Conservation (phyloP, 1,139 yeast species). For the Suhomyces taliae region DNA sequence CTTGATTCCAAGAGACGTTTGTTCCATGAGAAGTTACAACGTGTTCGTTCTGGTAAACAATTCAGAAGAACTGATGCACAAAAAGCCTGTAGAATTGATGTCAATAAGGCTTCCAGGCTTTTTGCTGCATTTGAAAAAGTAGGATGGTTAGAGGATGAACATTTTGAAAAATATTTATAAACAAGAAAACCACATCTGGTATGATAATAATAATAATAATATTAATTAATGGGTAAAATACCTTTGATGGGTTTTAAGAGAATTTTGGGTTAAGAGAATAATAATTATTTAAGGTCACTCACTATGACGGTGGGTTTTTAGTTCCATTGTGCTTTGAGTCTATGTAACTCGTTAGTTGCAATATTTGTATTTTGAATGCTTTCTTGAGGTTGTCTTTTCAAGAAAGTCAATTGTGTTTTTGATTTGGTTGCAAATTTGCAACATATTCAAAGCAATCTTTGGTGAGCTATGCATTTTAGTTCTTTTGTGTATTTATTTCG, state of each 20-base stretch:
- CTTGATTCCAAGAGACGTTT: constrained; percentile 90
- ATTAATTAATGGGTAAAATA: too few species aligned
- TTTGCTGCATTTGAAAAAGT: constrained; percentile 93
- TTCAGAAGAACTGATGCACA: constrained; percentile 97
- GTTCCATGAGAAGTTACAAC: constrained; percentile 81
- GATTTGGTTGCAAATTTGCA: constrained; percentile 2
- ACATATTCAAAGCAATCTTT: not conserved
- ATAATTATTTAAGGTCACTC: too few species aligned
- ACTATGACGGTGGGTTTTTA: too few species aligned
- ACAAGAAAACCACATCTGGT: too few species aligned
- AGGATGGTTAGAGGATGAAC: constrained; percentile 87
- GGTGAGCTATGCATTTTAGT: constrained; percentile 4
- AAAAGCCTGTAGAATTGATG: constrained; percentile 96
- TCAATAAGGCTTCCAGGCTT: constrained; percentile 89
- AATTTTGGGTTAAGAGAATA: too few species aligned
- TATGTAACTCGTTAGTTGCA: too few species aligned
- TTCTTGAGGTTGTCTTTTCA: not conserved
- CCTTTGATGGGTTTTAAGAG: too few species aligned
- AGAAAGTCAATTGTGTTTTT: not conserved
- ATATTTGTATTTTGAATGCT: too few species aligned
- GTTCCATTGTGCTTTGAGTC: too few species aligned
- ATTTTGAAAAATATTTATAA: constrained; percentile 54
- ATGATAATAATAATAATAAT: too few species aligned
- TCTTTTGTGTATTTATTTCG: constrained; percentile 8
- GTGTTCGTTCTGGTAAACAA: constrained; percentile 72